phyloP scores from a whole-genome alignment of 2,329 filamentous ascomycete species.

The Nothopassalora personata region DNA sequence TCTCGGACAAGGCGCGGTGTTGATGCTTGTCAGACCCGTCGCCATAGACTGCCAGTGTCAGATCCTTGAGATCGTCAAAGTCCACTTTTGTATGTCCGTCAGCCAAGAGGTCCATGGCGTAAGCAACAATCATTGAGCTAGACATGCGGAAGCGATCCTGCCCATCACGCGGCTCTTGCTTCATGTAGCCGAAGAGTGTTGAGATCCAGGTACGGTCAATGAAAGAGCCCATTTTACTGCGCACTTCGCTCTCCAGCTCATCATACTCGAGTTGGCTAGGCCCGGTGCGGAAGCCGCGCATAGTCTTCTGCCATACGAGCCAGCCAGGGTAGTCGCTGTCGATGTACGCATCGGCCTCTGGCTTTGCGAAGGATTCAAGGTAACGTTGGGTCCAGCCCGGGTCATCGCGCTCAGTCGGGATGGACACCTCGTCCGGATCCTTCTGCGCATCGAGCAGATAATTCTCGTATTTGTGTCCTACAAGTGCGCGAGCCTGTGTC shows the following conservation, averaged over 20 bases:
- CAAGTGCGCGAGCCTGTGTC: conserved; percentile 79
- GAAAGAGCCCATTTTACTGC: conserved; percentile 72
- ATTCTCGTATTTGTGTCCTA: conserved; percentile 79
- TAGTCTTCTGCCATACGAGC: conserved; percentile 89
- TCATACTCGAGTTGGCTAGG: conserved; percentile 72
- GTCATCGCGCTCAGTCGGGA: conserved; percentile 69
- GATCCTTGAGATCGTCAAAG: conserved; percentile 80
- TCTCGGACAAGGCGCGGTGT: conserved; percentile 90
- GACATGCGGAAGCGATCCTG: conserved; percentile 85
- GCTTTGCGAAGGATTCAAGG: conserved; percentile 69
- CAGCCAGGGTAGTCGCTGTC: conserved; percentile 91
- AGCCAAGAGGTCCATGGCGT: conserved; percentile 85
- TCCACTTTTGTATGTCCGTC: conserved; percentile 70
- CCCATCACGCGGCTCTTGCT: conserved; percentile 86
- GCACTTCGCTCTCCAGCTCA: conserved; percentile 66
- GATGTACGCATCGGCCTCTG: conserved; percentile 79
- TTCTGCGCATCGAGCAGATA: conserved; percentile 77
- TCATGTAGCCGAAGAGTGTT: conserved; percentile 85
- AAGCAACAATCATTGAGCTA: conserved; percentile 78
- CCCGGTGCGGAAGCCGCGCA: conserved; percentile 72
- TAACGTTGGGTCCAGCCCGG: conserved; percentile 73
- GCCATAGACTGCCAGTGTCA: conserved; percentile 71
- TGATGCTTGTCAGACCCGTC: conserved; percentile 97
- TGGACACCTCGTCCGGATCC: conserved; percentile 68
- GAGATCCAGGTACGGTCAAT: conserved; percentile 81